Percentiles rank a stretch among this genome's conserved stretches.
Conservation (phyloP, 2,329 filamentous ascomycete species). For the Aspergillus hiratsukae region DNA sequence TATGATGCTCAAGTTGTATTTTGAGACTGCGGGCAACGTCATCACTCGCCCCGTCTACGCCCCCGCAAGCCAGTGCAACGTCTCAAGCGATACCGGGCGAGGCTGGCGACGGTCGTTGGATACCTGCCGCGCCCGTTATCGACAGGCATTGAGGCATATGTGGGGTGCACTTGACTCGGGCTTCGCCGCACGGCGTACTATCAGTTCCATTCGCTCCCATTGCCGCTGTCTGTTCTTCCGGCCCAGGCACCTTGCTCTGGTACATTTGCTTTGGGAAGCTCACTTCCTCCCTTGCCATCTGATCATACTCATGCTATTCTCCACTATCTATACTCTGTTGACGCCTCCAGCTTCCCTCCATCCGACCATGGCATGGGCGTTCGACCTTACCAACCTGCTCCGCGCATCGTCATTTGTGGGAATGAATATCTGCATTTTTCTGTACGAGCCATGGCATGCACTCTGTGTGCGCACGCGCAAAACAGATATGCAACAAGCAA, state of each 20-base stretch:
- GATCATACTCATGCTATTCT: slow-evolving; percentile 60
- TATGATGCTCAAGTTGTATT: slow-evolving; percentile 76
- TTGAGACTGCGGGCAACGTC: slow-evolving; percentile 65
- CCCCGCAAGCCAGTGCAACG: slow-evolving; percentile 51
- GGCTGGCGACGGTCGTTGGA: slow-evolving; percentile 42
- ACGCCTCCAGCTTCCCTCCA: slow-evolving; percentile 49
- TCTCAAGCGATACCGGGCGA: neutral
- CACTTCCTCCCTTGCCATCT: slow-evolving; percentile 68
- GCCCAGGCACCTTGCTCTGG: slow-evolving; percentile 52
- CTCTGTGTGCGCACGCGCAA: slow-evolving; percentile 58
- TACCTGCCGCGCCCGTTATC: slow-evolving; percentile 63
- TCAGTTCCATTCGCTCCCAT: slow-evolving; percentile 17
- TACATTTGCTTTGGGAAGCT: slow-evolving; percentile 67
- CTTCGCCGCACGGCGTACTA: slow-evolving; percentile 56
- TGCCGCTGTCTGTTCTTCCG: neutral
- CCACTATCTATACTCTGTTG: slow-evolving; percentile 56
- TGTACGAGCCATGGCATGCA: slow-evolving; percentile 65
- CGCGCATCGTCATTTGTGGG: slow-evolving; percentile 59
- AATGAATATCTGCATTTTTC: slow-evolving; percentile 58
- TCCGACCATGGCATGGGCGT: slow-evolving; percentile 55
- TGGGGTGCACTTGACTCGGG: slow-evolving; percentile 69
- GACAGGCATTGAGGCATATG: slow-evolving; percentile 70
- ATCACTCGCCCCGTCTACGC: slow-evolving; percentile 61
- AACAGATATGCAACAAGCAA: slow-evolving; percentile 63
- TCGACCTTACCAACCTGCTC: slow-evolving; percentile 56